Conservation (phyloP, 176 grass and related monocot genomes). For the Panicum miliaceum region DNA sequence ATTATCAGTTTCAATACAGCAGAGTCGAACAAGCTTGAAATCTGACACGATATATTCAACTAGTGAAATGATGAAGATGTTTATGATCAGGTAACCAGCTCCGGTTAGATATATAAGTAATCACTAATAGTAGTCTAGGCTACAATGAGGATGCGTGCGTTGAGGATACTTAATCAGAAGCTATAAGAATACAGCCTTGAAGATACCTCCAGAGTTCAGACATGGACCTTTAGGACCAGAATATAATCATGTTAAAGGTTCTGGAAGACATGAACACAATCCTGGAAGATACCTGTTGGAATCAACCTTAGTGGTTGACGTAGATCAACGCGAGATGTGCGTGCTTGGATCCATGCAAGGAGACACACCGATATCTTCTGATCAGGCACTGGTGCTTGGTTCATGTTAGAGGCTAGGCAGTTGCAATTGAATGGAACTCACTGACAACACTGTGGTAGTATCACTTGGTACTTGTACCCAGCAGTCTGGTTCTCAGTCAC, state of each 20-base stretch:
- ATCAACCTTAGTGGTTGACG: background rate
- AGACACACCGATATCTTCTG: background rate
- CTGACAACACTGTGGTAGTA: background rate
- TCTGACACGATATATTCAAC: background rate
- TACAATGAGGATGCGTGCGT: background rate
- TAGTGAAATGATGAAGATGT: background rate
- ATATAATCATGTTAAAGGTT: background rate
- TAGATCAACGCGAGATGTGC: background rate
- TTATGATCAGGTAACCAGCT: background rate
- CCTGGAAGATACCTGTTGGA: background rate
- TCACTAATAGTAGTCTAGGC: too few species aligned
- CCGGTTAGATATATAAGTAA: background rate
- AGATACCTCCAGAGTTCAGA: background rate
- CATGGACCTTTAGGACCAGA: background rate
- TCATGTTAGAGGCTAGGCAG: background rate
- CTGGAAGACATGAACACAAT: background rate
- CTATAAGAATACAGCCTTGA: background rate
- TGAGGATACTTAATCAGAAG: background rate
- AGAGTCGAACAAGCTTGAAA: background rate
- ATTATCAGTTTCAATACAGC: background rate
- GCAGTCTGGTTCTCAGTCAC: conserved; percentile 2
- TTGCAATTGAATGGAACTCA: conserved; percentile 12
- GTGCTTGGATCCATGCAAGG: background rate
- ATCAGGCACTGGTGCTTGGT: background rate
- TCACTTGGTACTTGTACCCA: background rate